Evolutionary conservation across 805 yeast genomes (phyloP).

Genomic region (Brettanomyces naardenensis): DNA sequence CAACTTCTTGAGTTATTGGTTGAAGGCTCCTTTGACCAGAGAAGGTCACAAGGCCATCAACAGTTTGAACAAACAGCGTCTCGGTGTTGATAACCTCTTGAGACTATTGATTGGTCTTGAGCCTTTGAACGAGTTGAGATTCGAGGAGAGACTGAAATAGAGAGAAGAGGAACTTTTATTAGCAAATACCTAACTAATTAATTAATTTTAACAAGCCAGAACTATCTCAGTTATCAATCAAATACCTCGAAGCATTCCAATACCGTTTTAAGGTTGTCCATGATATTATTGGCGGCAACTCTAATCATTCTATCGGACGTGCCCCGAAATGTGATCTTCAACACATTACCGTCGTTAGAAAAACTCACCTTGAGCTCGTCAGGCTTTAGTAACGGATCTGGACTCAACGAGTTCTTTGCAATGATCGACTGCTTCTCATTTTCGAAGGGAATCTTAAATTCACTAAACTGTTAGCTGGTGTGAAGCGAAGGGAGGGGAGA

Average conservation of each 20-base stretch:
- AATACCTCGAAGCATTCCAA: conserved; percentile 77
- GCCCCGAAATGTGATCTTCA: conserved; percentile 48
- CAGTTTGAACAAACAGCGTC: conserved; percentile 91
- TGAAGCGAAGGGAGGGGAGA: too few relatives aligned
- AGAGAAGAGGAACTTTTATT: background rate
- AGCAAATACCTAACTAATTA: background rate
- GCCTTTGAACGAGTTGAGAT: conserved; percentile 83
- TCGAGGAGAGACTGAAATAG: conserved; percentile 73
- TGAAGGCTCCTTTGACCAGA: conserved; percentile 91
- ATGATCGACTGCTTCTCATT: conserved; percentile 50
- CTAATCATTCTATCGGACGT: conserved; percentile 68
- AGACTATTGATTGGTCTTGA: conserved; percentile 88
- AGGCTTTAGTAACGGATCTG: conserved; percentile 77
- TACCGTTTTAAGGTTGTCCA: conserved; percentile 70
- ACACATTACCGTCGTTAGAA: conserved; percentile 23
- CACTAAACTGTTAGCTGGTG: too few relatives aligned
- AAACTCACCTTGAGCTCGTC: conserved; percentile 51
- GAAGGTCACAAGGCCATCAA: conserved; percentile 86
- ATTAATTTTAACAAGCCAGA: background rate
- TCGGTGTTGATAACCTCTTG: conserved; percentile 84
- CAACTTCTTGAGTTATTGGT: conserved; percentile 87
- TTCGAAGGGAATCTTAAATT: conserved; percentile 57
- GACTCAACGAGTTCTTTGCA: conserved; percentile 52
- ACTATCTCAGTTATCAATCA: conserved; percentile 23
- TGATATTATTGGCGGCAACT: conserved; percentile 74